These are phyloP conservation scores for Chrysoporthe puriensis DNA, from an alignment of 2,329 filamentous ascomycete genomes.

Conservation along the genomic window DNA sequence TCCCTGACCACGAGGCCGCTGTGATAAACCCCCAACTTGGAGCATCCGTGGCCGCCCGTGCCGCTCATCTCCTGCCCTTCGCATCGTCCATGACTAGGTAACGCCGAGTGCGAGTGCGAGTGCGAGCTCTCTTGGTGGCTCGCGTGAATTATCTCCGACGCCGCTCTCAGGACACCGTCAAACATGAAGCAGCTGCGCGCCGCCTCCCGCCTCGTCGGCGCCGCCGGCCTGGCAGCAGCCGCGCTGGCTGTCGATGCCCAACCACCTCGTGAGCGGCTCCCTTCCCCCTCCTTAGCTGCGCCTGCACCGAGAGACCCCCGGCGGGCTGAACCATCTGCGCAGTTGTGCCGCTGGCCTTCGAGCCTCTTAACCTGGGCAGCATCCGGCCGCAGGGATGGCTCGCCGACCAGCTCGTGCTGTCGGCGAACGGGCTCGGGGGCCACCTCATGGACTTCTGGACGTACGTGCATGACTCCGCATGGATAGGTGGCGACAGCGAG, in stretches of 20 bases:
- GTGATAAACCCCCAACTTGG: no score
- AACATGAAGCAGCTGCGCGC: neutral
- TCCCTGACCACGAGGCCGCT: neutral
- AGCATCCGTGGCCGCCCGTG: no score
- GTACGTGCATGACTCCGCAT: conserved; percentile 54
- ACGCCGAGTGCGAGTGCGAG: no score
- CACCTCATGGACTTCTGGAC: conserved; percentile 56
- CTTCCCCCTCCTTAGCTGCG: no score
- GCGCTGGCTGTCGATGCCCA: conserved; percentile 7
- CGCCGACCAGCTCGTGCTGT: conserved; percentile 16
- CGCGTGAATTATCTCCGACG: neutral
- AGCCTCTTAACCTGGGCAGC: conserved; percentile 30
- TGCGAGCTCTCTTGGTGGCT: neutral
- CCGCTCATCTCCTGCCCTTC: neutral
- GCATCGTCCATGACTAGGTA: no score
- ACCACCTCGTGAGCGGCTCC: conserved; percentile 2
- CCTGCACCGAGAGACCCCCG: neutral
- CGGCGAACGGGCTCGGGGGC: conserved; percentile 16
- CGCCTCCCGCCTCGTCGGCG: neutral
- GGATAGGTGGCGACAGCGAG: conserved; percentile 55
- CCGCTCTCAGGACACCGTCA: neutral
- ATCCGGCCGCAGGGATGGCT: conserved; percentile 28
- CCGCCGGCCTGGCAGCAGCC: neutral
- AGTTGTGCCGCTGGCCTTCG: conserved; percentile 28
- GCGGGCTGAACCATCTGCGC: neutral